Evolutionary conservation across 306 rosid species (phyloP).

Genomic region (Vigna unguiculata): DNA sequence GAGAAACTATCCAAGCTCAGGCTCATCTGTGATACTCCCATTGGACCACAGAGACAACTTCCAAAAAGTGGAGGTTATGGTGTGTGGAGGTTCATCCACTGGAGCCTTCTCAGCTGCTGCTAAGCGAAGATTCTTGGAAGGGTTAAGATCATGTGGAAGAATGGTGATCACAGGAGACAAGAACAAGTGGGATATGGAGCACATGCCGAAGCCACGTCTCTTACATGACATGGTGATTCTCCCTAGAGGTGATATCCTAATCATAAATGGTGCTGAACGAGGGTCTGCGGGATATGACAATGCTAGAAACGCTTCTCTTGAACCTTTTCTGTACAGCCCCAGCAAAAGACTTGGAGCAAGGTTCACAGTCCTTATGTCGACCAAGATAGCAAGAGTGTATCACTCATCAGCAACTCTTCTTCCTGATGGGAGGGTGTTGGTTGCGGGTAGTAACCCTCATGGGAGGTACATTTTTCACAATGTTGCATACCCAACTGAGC

Average conservation of each 20-base stretch:
- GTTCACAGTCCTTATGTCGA: conserved; percentile 58
- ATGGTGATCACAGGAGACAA: conserved; percentile 74
- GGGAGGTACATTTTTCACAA: conserved; percentile 52
- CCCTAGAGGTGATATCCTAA: conserved; percentile 70
- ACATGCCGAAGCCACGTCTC: conserved; percentile 82
- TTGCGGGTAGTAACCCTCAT: conserved; percentile 77
- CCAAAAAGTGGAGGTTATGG: conserved; percentile 67
- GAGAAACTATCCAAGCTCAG: conserved; percentile 82
- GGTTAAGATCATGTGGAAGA: conserved; percentile 79
- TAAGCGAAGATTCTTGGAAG: conserved; percentile 51
- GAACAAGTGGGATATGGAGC: conserved; percentile 75
- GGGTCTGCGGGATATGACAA: conserved; percentile 73
- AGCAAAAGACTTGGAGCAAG: conserved; percentile 53
- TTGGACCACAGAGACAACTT: conserved; percentile 62
- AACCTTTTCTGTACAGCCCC: conserved; percentile 72
- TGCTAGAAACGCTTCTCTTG: conserved; percentile 72
- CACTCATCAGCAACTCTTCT: conserved; percentile 81
- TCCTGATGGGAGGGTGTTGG: conserved; percentile 78
- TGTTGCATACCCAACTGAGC: conserved; percentile 75
- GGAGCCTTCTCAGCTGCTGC: conserved; percentile 68
- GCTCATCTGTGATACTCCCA: conserved; percentile 83
- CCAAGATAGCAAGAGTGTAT: conserved; percentile 76
- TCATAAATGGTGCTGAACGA: conserved; percentile 75
- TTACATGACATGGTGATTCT: conserved; percentile 77
- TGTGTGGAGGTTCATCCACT: conserved; percentile 79